Evolutionary conservation across 2,329 filamentous ascomycete genomes (phyloP).

Genomic region (Cercospora nicotianae): DNA sequence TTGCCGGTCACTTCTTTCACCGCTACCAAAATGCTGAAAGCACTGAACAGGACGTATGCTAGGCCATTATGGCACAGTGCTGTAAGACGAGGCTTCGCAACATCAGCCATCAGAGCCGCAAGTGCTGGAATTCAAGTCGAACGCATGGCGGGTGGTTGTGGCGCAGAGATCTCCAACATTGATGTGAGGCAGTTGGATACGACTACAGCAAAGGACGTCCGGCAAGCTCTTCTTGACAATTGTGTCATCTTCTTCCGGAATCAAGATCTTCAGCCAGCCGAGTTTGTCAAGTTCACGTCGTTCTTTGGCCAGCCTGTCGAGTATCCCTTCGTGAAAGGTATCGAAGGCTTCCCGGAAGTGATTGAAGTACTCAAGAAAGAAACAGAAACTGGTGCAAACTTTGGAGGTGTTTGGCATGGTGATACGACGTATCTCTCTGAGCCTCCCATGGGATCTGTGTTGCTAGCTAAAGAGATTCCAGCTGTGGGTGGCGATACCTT

Average conservation of each 20-base stretch:
- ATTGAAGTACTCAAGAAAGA: conserved; percentile 31
- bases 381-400: conserved; percentile 27
- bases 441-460: conserved; percentile 30
- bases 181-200: conserved; percentile 66
- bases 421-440: conserved; percentile 29
- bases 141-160: conserved; percentile 49
- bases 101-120: background rate
- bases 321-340: conserved; percentile 31
- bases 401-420: conserved; percentile 33
- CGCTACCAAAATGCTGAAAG: background rate
- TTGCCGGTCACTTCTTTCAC: background rate
- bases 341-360: conserved; percentile 27
- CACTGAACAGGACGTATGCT: background rate
- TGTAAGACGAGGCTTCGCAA: conserved; percentile 7
- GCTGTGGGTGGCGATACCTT: conserved; percentile 73
- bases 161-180: conserved; percentile 67
- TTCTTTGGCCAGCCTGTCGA: conserved; percentile 73
- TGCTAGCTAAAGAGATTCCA: conserved; percentile 27
- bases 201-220: conserved; percentile 70
- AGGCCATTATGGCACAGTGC: background rate
- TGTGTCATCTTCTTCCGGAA: conserved; percentile 75
- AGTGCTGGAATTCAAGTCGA: conserved; percentile 12
- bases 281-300: conserved; percentile 67
- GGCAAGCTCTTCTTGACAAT: conserved; percentile 69
- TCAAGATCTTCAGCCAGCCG: conserved; percentile 68